Evolutionary conservation across 805 yeast genomes (phyloP).

Genomic region (Yarrowia keelungensis): DNA sequence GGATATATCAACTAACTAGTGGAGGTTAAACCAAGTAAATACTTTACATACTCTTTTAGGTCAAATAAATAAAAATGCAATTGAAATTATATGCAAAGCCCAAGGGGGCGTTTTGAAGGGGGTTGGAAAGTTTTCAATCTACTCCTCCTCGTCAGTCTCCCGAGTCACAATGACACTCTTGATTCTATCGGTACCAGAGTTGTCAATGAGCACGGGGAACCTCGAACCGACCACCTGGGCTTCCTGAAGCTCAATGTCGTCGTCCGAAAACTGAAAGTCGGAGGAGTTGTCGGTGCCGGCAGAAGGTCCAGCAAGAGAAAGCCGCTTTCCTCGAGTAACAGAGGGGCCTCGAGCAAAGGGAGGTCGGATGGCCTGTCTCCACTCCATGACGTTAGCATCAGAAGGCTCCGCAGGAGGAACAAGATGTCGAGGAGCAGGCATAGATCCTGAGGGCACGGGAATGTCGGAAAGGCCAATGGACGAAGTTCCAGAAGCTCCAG

Average conservation of each 20-base stretch:
- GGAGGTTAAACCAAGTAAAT: too few species aligned
- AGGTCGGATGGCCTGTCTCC: constrained; percentile 31
- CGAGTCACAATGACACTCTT: constrained; percentile 14
- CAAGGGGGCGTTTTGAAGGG: not conserved
- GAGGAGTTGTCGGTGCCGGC: not conserved
- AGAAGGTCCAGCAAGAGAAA: not conserved
- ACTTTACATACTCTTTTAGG: too few species aligned
- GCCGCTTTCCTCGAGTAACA: constrained; percentile 30
- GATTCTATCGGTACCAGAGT: constrained; percentile 23
- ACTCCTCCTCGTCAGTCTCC: constrained; percentile 3
- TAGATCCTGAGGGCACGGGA: constrained; percentile 20
- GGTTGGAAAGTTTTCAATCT: too few species aligned
- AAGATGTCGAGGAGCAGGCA: constrained; percentile 28
- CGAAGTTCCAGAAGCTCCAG: constrained; percentile 2
- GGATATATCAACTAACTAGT: too few species aligned
- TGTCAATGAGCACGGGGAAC: constrained; percentile 21
- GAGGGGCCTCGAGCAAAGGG: constrained; percentile 31
- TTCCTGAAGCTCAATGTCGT: constrained; percentile 23
- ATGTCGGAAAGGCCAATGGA: constrained; percentile 27
- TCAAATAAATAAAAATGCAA: constrained; percentile 8
- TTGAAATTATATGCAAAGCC: constrained; percentile 7
- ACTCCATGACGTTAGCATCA: constrained; percentile 3
- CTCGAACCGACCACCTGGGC: constrained; percentile 22
- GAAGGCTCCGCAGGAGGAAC: constrained; percentile 38
- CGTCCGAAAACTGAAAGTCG: constrained; percentile 31